Conservation (phyloP, 768 basidiomycete genomes). For the Boletus sensibilis region DNA sequence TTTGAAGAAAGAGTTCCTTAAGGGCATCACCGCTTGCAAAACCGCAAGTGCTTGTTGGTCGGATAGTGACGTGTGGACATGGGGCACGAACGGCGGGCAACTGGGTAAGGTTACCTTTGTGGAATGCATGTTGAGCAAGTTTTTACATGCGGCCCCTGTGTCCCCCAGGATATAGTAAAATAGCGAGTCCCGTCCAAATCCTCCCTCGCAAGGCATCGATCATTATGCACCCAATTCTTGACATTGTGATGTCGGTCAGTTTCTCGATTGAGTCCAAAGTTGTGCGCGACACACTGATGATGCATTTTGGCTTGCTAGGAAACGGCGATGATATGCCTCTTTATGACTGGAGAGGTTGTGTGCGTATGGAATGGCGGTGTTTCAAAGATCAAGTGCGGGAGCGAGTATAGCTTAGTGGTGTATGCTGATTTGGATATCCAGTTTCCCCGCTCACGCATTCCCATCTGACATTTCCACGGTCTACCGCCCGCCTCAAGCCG, state of each 20-base stretch:
- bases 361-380: constrained; percentile 77
- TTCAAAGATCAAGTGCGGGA: constrained; percentile 67
- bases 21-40: constrained; percentile 84
- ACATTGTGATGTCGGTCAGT: constrained; percentile 73
- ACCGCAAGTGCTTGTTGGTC: constrained; percentile 92
- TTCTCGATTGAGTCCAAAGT: neutral
- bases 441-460: constrained; percentile 77
- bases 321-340: constrained; percentile 76
- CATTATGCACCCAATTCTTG: constrained; percentile 65
- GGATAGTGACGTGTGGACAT: constrained; percentile 66
- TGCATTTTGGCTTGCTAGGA: constrained; percentile 51
- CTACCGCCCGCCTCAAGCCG: constrained; percentile 79
- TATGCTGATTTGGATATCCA: constrained; percentile 23
- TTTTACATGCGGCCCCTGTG: neutral
- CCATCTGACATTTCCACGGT: constrained; percentile 65
- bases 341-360: constrained; percentile 77
- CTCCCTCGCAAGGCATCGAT: constrained; percentile 80
- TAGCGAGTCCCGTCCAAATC: constrained; percentile 70
- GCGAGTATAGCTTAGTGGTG: neutral
- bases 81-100: constrained; percentile 94
- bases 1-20: constrained; percentile 74
- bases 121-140: too few species aligned
- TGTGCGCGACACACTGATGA: neutral
- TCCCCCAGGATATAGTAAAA: constrained; percentile 69
- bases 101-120: constrained; percentile 52